Percentiles rank a stretch among this genome's conserved stretches.
Evolutionary conservation across 2,329 filamentous ascomycete genomes (phyloP).

Genomic region (Pseudocercospora cruenta): DNA sequence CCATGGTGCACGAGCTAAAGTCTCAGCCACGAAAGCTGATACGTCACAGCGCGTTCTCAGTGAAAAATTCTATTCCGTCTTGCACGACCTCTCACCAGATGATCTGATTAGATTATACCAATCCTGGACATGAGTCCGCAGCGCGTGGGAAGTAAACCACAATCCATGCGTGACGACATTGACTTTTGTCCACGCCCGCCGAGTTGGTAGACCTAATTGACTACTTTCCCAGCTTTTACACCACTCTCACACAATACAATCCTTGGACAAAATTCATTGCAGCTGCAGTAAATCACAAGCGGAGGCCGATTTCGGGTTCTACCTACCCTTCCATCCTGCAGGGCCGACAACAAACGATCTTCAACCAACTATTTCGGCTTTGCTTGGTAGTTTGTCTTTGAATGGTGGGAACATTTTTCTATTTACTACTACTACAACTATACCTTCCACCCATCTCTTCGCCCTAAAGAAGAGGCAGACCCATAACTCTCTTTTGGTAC

Average conservation of each 20-base stretch:
- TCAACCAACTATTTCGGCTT: not conserved
- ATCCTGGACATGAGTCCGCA: not conserved
- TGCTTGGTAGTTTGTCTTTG: not conserved
- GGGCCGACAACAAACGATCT: constrained; percentile 1
- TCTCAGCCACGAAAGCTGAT: not conserved
- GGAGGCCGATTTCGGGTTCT: not conserved
- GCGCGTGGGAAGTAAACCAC: not conserved
- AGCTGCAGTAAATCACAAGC: not conserved
- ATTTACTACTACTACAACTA: not conserved
- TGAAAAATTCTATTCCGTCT: not conserved
- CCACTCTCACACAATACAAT: not conserved
- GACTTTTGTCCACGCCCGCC: constrained; percentile 11
- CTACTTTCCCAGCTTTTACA: not conserved
- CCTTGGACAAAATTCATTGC: not conserved
- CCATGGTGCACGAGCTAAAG: not conserved
- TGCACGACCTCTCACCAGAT: not conserved
- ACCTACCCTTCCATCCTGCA: not conserved
- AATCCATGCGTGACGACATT: constrained; percentile 13
- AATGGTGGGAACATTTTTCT: not conserved
- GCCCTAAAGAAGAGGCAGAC: not conserved
- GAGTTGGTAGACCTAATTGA: too few relatives aligned
- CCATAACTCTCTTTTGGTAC: too few relatives aligned
- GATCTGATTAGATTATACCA: not conserved
- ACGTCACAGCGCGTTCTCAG: not conserved
- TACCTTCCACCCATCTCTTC: not conserved